Conservation (phyloP, 768 basidiomycete genomes). For the Kwoniella mangroviensis region DNA sequence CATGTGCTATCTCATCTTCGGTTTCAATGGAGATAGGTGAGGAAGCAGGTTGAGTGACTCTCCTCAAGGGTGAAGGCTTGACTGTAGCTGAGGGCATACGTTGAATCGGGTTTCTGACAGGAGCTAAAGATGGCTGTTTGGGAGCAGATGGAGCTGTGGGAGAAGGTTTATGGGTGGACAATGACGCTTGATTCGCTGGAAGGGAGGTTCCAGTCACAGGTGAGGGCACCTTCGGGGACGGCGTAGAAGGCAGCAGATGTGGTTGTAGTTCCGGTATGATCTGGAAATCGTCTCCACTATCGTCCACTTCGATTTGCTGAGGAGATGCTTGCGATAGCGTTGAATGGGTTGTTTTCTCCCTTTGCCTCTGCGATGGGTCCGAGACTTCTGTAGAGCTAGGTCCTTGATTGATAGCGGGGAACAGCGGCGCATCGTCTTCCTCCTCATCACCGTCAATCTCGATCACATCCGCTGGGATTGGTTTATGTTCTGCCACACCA, state of each 20-base stretch:
- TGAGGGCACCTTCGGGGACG: not conserved
- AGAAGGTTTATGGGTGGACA: not conserved
- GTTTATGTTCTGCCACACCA: slow-evolving; percentile 9
- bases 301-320: not conserved
- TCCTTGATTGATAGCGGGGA: not conserved
- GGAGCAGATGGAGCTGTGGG: not conserved
- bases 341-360: not conserved
- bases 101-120: not conserved
- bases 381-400: not conserved
- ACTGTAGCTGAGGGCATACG: slow-evolving; percentile 20
- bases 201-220: too few species aligned
- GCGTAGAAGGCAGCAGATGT: not conserved
- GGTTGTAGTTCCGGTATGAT: slow-evolving; percentile 10
- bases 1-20: not conserved
- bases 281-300: not conserved
- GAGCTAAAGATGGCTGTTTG: not conserved
- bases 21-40: slow-evolving; percentile 21
- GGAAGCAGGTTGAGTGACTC: slow-evolving; percentile 25
- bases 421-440: slow-evolving; percentile 15
- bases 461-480: slow-evolving; percentile 15
- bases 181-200: not conserved
- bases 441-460: slow-evolving; percentile 28
- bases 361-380: not conserved
- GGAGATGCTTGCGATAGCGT: not conserved
- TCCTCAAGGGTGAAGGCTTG: slow-evolving; percentile 21